Evolutionary conservation across 2,329 filamentous ascomycete genomes (phyloP).

Genomic region (Pseudogymnoascus sp.): DNA sequence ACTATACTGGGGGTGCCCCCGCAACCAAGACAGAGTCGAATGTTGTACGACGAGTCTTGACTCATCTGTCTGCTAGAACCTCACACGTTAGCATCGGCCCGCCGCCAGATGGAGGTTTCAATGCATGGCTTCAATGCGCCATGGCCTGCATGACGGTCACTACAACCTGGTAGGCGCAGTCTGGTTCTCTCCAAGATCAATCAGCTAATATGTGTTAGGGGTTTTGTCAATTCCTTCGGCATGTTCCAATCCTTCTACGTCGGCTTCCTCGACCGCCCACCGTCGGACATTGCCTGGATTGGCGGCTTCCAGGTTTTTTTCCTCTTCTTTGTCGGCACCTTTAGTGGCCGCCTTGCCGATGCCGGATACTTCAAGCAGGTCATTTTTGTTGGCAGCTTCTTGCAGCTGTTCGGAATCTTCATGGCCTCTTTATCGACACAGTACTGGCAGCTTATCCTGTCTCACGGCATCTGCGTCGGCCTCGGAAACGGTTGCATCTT

Average conservation of each 20-base stretch:
- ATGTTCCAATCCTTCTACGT: conserved; percentile 39
- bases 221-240: conserved; percentile 34
- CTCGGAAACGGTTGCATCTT: conserved; percentile 36
- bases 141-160: conserved; percentile 21
- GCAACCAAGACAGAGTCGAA: background rate
- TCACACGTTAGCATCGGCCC: conserved; percentile 16
- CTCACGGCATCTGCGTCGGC: conserved; percentile 36
- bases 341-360: conserved; percentile 34
- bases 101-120: conserved; percentile 25
- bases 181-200: background rate
- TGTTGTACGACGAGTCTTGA: background rate
- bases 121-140: conserved; percentile 25
- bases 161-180: conserved; percentile 22
- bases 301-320: conserved; percentile 37
- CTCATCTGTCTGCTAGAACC: background rate
- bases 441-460: conserved; percentile 37
- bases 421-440: conserved; percentile 32
- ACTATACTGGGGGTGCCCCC: background rate
- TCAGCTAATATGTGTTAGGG: conserved; percentile 18
- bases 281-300: conserved; percentile 38
- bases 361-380: conserved; percentile 31
- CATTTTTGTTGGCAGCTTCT: conserved; percentile 21
- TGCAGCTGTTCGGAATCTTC: conserved; percentile 34
- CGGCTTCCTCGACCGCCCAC: conserved; percentile 24
- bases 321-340: conserved; percentile 34